These are phyloP conservation scores for Colletotrichum godetiae DNA, from an alignment of 2,329 filamentous ascomycete genomes.

Conservation along the genomic window DNA sequence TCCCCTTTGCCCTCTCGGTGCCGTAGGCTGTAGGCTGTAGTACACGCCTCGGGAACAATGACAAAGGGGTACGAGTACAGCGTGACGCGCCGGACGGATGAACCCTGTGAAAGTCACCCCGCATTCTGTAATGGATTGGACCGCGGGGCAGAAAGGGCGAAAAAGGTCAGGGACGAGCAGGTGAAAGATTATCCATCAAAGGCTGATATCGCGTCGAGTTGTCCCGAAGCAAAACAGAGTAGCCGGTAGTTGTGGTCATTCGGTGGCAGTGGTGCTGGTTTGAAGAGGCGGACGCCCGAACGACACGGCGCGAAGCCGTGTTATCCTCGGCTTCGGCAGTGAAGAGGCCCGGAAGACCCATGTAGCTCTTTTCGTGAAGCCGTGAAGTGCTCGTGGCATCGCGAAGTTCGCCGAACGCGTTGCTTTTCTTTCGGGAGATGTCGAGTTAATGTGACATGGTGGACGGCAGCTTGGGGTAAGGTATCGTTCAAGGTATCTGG, in stretches of 20 bases:
- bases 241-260: neutral
- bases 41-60: neutral
- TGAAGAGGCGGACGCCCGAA: conserved; percentile 16
- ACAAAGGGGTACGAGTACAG: neutral
- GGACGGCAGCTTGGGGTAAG: neutral
- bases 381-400: conserved; percentile 29
- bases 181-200: conserved; percentile 3
- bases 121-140: neutral
- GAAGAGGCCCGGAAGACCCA: neutral
- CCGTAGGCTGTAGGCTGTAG: neutral
- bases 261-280: neutral
- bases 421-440: conserved; percentile 12
- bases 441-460: neutral
- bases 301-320: conserved; percentile 27
- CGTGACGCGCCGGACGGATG: neutral
- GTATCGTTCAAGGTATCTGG: neutral
- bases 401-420: conserved; percentile 22
- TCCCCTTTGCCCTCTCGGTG: neutral
- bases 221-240: conserved; percentile 8
- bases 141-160: conserved; percentile 31
- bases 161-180: conserved; percentile 38
- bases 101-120: neutral
- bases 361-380: conserved; percentile 2
- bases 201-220: conserved; percentile 29
- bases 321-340: conserved; percentile 36